phyloP scores from a whole-genome alignment of 2,329 filamentous ascomycete genomes.

The Rutstroemia sp. region DNA sequence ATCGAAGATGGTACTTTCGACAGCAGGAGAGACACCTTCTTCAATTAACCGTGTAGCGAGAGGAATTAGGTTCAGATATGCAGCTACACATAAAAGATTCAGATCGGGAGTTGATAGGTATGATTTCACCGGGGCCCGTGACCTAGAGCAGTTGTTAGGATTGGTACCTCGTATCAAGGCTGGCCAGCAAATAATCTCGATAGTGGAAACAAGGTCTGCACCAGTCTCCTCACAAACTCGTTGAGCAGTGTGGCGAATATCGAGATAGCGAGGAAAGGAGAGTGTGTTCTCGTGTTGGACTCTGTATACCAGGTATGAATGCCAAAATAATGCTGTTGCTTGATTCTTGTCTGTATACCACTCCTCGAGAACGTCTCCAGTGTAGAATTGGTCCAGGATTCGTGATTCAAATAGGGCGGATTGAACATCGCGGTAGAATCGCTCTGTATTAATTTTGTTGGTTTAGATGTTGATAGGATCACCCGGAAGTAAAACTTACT shows the following conservation, averaged over 20 bases:
- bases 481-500: neutral
- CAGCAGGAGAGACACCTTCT: neutral
- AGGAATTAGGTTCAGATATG: neutral
- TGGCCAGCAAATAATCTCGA: constrained; percentile 15
- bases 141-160: neutral
- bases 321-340: constrained; percentile 10
- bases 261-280: constrained; percentile 1
- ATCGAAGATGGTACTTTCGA: neutral
- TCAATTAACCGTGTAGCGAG: neutral
- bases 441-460: neutral
- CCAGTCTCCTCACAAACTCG: constrained; percentile 9
- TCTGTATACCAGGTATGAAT: constrained; percentile 15
- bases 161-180: neutral
- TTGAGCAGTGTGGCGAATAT: constrained; percentile 9
- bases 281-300: constrained; percentile 5
- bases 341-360: constrained; percentile 8
- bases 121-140: neutral
- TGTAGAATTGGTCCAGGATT: neutral
- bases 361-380: neutral
- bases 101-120: neutral
- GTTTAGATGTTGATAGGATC: neutral
- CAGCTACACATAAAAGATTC: neutral
- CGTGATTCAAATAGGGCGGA: neutral
- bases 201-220: neutral
- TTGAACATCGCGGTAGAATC: neutral